A percentile compares a stretch with the other conserved stretches of the same genome.
These are phyloP conservation scores for Calcarisporium arbuscula DNA, from an alignment of 2,329 filamentous ascomycete species.

Conservation along the genomic window DNA sequence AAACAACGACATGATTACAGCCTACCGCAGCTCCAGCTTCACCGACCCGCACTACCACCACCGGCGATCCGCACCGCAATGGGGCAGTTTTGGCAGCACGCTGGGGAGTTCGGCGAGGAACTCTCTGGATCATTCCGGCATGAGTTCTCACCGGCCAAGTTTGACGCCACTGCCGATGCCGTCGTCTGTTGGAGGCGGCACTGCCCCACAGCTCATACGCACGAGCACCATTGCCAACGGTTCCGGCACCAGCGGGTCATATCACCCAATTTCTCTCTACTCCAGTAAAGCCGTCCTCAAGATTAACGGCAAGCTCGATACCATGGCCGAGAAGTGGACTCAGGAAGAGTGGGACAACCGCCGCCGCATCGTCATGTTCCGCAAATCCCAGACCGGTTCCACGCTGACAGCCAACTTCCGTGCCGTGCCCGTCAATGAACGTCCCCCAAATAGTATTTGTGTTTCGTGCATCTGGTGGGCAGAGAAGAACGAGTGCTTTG, in stretches of 20 bases:
- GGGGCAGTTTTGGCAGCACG: slow-evolving; percentile 37
- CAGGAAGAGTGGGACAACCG: slow-evolving; percentile 72
- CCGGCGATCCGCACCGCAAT: slow-evolving; percentile 28
- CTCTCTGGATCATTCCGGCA: slow-evolving; percentile 34
- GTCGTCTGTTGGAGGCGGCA: slow-evolving; percentile 25
- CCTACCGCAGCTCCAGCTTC: slow-evolving; percentile 48
- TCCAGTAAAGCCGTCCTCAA: slow-evolving; percentile 80
- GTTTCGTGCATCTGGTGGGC: slow-evolving; percentile 98
- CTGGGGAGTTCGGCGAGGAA: slow-evolving; percentile 36
- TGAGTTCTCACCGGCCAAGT: slow-evolving; percentile 35
- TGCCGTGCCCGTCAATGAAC: slow-evolving; percentile 70
- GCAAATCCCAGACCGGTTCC: slow-evolving; percentile 72
- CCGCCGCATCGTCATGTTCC: slow-evolving; percentile 83
- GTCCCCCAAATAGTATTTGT: slow-evolving; percentile 78
- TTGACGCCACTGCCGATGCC: slow-evolving; percentile 44
- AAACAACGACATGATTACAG: slow-evolving; percentile 47
- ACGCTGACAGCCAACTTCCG: slow-evolving; percentile 77
- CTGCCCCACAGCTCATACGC: slow-evolving; percentile 47
- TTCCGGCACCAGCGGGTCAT: slow-evolving; percentile 36
- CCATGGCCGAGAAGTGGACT: slow-evolving; percentile 80
- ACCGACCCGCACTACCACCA: slow-evolving; percentile 41
- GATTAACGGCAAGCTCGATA: slow-evolving; percentile 76
- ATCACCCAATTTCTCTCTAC: slow-evolving; percentile 77
- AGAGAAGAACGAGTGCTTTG: slow-evolving; percentile 83
- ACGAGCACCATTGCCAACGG: slow-evolving; percentile 47